Conservation (phyloP, 495 filamentous ascomycete genomes). For the Penicillium canariense region DNA sequence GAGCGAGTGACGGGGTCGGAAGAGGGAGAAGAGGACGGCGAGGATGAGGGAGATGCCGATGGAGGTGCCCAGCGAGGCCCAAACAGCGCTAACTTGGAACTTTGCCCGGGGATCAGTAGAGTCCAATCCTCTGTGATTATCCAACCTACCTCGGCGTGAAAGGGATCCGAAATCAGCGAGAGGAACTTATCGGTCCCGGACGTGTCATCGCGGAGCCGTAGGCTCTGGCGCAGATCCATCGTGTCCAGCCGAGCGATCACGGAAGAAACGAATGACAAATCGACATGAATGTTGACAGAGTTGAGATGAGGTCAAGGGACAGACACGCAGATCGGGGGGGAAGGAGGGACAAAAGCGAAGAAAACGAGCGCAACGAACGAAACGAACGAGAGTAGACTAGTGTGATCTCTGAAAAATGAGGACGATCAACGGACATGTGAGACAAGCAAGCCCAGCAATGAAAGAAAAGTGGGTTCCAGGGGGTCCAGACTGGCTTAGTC, state of each 20-base stretch:
- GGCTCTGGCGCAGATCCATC: slow-evolving; percentile 35
- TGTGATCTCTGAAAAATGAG: slow-evolving; percentile 19
- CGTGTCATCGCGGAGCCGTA: slow-evolving; percentile 15
- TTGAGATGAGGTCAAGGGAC: neutral
- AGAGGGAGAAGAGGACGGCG: slow-evolving; percentile 76
- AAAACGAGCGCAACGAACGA: slow-evolving; percentile 7
- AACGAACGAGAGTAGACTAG: slow-evolving; percentile 12
- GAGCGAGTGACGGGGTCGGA: slow-evolving; percentile 84
- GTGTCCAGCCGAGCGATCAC: slow-evolving; percentile 10
- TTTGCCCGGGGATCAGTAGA: slow-evolving; percentile 22
- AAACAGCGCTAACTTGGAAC: slow-evolving; percentile 65
- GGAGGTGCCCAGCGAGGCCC: slow-evolving; percentile 81
- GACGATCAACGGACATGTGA: slow-evolving; percentile 15
- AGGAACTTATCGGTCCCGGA: slow-evolving; percentile 40
- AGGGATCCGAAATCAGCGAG: slow-evolving; percentile 49
- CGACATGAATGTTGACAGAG: slow-evolving; percentile 21
- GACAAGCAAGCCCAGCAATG: slow-evolving; percentile 17
- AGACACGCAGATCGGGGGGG: slow-evolving; percentile 1
- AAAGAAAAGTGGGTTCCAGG: slow-evolving; percentile 22
- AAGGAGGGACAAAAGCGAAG: slow-evolving; percentile 7
- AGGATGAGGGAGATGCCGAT: slow-evolving; percentile 68
- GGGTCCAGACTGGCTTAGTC: slow-evolving; percentile 10
- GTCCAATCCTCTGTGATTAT: neutral
- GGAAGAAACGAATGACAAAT: slow-evolving; percentile 13
- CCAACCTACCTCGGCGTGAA: slow-evolving; percentile 40